A percentile compares a stretch with the other conserved stretches of the same genome.
Conservation (phyloP, 306 rosid genomes). For the Styphnolobium japonicum region DNA sequence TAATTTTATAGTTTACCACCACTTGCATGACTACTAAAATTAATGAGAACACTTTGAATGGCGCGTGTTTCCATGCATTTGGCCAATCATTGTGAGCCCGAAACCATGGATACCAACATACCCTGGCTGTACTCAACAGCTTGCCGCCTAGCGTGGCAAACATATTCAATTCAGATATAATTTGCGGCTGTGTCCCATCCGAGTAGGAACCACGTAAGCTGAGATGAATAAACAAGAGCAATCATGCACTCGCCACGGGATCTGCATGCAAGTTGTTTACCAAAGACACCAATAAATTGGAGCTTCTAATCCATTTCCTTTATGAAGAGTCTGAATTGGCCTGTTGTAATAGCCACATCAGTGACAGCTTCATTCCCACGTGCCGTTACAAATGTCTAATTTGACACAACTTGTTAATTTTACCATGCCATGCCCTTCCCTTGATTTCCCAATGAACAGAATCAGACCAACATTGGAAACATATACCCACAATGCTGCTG, state of each 20-base stretch:
- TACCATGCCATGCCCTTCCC: background rate
- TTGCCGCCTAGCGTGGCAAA: background rate
- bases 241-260: background rate
- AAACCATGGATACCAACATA: background rate
- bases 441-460: background rate
- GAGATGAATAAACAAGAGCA: background rate
- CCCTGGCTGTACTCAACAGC: too few species aligned
- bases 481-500: background rate
- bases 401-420: background rate
- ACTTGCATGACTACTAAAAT: background rate
- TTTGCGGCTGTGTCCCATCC: background rate
- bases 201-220: slow-evolving; percentile 43
- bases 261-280: slow-evolving; percentile 19
- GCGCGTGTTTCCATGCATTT: background rate
- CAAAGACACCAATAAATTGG: background rate
- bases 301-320: background rate
- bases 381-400: background rate
- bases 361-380: slow-evolving; percentile 41
- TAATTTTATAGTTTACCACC: background rate
- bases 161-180: background rate
- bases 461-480: slow-evolving; percentile 16
- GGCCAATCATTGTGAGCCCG: background rate
- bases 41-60: background rate
- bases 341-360: slow-evolving; percentile 16
- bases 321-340: slow-evolving; percentile 8